Conservation (phyloP, 139 green algal genomes). For the Chlorella sp. region DNA sequence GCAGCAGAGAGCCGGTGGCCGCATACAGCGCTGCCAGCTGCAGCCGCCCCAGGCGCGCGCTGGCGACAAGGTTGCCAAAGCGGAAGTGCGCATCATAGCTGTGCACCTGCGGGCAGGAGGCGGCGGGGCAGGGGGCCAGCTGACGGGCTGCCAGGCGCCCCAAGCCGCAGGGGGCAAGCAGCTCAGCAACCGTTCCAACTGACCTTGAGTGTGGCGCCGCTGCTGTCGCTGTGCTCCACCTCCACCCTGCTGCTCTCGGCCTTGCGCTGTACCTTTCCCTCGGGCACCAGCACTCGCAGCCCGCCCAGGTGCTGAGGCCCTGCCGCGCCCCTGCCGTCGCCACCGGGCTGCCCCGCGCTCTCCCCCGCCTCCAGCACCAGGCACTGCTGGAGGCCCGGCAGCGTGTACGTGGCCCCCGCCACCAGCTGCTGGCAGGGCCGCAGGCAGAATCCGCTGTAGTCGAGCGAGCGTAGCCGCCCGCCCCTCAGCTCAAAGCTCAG, state of each 20-base stretch:
- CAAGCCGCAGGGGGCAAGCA: too few relatives aligned
- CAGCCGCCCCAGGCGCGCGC: slow-evolving; percentile 37
- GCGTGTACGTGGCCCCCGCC: slow-evolving; percentile 39
- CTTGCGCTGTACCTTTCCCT: slow-evolving; percentile 13
- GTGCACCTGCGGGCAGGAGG: slow-evolving; percentile 32
- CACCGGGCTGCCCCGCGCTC: too few relatives aligned
- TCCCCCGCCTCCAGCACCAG: slow-evolving; percentile 59
- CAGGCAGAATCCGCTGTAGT: slow-evolving; percentile 44
- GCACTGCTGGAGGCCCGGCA: slow-evolving; percentile 54
- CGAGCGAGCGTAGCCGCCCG: background rate
- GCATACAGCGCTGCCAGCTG: slow-evolving; percentile 69
- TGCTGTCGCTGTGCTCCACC: background rate
- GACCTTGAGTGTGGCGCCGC: slow-evolving; percentile 7
- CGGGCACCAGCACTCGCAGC: slow-evolving; percentile 39
- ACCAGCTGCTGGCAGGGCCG: slow-evolving; percentile 31
- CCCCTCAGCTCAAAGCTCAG: slow-evolving; percentile 54
- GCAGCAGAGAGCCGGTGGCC: slow-evolving; percentile 51
- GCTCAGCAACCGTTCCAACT: too few relatives aligned
- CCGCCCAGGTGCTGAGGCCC: background rate
- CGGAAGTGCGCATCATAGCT: slow-evolving; percentile 51
- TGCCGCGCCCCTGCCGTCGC: background rate
- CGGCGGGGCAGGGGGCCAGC: too few relatives aligned
- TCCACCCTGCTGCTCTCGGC: background rate
- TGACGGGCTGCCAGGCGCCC: too few relatives aligned
- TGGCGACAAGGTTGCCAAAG: slow-evolving; percentile 47